A percentile compares a stretch with the other conserved stretches of the same genome.
Evolutionary conservation across 768 basidiomycete species (phyloP).

Genomic region (Tulasnella sp.): DNA sequence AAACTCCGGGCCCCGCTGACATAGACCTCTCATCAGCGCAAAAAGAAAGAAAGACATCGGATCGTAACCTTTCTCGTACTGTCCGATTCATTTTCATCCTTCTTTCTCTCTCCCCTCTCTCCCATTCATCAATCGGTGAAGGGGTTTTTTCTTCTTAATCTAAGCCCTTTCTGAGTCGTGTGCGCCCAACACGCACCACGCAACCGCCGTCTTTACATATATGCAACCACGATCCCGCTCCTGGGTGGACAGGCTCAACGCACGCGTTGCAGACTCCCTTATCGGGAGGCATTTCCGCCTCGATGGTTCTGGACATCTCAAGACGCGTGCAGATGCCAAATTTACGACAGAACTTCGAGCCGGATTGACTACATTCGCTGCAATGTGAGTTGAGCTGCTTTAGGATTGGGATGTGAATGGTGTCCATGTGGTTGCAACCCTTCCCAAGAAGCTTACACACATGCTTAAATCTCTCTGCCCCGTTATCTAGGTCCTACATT

Average conservation of each 20-base stretch:
- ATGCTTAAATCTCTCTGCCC: slow-evolving; percentile 24
- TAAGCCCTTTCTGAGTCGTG: background rate
- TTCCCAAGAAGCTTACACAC: slow-evolving; percentile 14
- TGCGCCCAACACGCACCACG: no score
- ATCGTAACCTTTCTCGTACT: background rate
- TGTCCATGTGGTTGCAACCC: no score
- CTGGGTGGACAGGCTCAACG: slow-evolving; percentile 31
- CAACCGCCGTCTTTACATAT: background rate
- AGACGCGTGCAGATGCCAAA: slow-evolving; percentile 50
- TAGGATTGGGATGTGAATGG: background rate
- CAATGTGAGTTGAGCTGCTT: slow-evolving; percentile 30
- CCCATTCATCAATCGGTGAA: background rate
- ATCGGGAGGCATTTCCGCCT: slow-evolving; percentile 60
- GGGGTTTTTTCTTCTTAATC: background rate
- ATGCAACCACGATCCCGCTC: background rate
- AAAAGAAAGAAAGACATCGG: no score
- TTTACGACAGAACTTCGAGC: slow-evolving; percentile 34
- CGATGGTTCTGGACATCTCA: slow-evolving; percentile 56
- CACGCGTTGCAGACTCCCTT: slow-evolving; percentile 31
- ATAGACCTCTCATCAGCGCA: no score
- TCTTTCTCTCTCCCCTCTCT: background rate
- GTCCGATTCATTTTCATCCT: background rate
- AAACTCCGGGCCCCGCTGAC: no score
- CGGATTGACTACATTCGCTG: slow-evolving; percentile 21
- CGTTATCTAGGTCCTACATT: slow-evolving; percentile 66